phyloP scores from a whole-genome alignment of 2,329 filamentous ascomycete genomes.

The Calonectria henricotiae region DNA sequence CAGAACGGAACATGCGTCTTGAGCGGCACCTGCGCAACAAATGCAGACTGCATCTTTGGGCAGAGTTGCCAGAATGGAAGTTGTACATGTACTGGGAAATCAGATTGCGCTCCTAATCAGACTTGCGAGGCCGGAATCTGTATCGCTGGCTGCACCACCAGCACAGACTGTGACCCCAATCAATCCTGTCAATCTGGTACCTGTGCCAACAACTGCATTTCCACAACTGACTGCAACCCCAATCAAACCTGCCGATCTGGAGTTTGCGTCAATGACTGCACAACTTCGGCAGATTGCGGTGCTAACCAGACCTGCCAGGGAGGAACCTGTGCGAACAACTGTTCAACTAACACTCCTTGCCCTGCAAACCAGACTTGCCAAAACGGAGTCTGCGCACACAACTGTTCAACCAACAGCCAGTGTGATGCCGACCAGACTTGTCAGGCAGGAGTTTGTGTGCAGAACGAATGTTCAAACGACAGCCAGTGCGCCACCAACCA shows the following conservation, averaged over 20 bases:
- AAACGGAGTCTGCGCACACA: constrained; percentile 1
- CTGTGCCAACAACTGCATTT: neutral
- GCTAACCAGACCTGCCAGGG: constrained; percentile 9
- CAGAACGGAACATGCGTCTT: constrained; percentile 13
- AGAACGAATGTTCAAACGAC: neutral
- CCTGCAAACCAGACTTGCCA: constrained; percentile 2
- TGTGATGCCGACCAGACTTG: constrained; percentile 12
- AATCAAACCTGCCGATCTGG: constrained; percentile 4
- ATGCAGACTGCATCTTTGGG: constrained; percentile 18
- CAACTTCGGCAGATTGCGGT: constrained; percentile 1
- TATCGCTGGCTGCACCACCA: constrained; percentile 30
- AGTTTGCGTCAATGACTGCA: neutral
- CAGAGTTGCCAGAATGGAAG: constrained; percentile 22
- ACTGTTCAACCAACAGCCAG: constrained; percentile 6
- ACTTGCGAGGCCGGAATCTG: constrained; percentile 33
- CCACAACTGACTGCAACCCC: constrained; percentile 5
- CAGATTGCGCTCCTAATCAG: constrained; percentile 7
- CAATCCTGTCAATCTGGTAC: constrained; percentile 6
- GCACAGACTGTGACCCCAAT: constrained; percentile 24
- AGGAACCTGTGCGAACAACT: constrained; percentile 4
- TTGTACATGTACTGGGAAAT: constrained; percentile 15
- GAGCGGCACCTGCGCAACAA: neutral
- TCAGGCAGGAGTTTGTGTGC: constrained; percentile 5
- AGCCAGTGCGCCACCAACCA: constrained; percentile 1
- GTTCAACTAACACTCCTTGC: constrained; percentile 4